These are phyloP conservation scores for Shiraia sp. DNA, from an alignment of 2,329 filamentous ascomycete genomes.

Conservation along the genomic window DNA sequence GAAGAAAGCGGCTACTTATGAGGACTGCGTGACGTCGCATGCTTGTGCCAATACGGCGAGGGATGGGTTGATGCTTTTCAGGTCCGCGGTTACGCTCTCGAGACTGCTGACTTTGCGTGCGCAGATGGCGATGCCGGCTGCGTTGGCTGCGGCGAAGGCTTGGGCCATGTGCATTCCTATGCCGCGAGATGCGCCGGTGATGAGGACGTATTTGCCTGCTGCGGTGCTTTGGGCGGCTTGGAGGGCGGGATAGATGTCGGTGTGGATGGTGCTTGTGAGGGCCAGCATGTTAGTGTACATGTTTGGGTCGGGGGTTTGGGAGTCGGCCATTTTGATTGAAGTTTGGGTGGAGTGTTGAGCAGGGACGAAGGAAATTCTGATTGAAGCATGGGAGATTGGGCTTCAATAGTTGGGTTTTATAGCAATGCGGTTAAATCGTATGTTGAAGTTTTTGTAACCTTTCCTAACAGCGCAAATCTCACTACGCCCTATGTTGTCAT, in stretches of 20 bases:
- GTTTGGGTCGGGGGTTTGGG: constrained; percentile 12
- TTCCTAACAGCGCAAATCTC: too few relatives aligned
- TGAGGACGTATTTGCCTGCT: constrained; percentile 31
- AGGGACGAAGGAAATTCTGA: too few relatives aligned
- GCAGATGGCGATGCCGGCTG: constrained; percentile 45
- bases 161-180: constrained; percentile 24
- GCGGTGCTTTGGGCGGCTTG: constrained; percentile 22
- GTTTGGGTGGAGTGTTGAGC: too few relatives aligned
- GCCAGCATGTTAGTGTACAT: constrained; percentile 16
- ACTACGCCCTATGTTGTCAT: too few relatives aligned
- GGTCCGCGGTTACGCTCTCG: constrained; percentile 9
- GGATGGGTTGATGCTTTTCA: not conserved
- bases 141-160: constrained; percentile 46
- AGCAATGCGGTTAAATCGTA: too few relatives aligned
- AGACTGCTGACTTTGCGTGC: constrained; percentile 44
- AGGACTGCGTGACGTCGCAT: constrained; percentile 4
- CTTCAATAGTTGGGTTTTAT: too few relatives aligned
- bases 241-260: constrained; percentile 30
- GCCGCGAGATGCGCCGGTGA: constrained; percentile 34
- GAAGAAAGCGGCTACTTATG: constrained; percentile 3
- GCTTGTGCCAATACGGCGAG: constrained; percentile 7
- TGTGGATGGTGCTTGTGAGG: constrained; percentile 18
- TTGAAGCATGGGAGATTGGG: too few relatives aligned
- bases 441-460: too few relatives aligned
- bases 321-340: too few relatives aligned